Percentiles rank a stretch among this genome's conserved stretches.
Evolutionary conservation across 2,329 filamentous ascomycete species (phyloP).

Genomic region (Chaetomium sp.): DNA sequence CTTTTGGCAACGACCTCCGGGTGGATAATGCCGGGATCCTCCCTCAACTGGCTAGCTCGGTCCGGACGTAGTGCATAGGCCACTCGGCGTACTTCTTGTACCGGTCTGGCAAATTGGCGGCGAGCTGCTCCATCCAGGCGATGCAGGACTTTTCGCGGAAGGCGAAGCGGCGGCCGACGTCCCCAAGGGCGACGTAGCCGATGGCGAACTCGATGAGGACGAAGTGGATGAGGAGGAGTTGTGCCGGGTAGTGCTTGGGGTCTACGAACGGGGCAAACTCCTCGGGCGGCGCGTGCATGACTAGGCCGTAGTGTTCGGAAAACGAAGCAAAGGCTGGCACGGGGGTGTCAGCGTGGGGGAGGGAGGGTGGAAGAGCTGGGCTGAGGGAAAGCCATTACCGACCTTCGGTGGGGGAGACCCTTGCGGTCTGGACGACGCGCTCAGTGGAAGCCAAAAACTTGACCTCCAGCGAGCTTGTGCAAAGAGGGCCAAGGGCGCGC

Average conservation of each 20-base stretch:
- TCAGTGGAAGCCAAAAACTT: constrained; percentile 40
- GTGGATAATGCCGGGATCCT: not conserved
- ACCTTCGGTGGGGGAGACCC: constrained; percentile 39
- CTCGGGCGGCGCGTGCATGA: constrained; percentile 36
- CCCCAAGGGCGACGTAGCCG: constrained; percentile 29
- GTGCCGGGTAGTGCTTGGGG: constrained; percentile 38
- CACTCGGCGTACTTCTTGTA: constrained; percentile 32
- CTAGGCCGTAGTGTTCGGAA: constrained; percentile 37
- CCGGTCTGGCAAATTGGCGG: constrained; percentile 23
- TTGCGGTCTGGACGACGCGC: constrained; percentile 36
- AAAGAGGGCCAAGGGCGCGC: constrained; percentile 38
- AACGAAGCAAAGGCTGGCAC: constrained; percentile 33
- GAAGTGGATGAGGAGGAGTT: constrained; percentile 45
- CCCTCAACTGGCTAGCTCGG: not conserved
- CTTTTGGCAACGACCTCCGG: not conserved
- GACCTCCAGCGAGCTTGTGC: constrained; percentile 39
- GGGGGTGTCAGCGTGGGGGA: not conserved
- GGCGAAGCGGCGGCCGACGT: constrained; percentile 21
- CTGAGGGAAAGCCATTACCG: constrained; percentile 26
- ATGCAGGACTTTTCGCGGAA: constrained; percentile 27
- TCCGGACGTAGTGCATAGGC: constrained; percentile 27
- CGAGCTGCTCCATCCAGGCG: constrained; percentile 31
- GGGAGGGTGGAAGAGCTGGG: no score
- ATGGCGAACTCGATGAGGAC: constrained; percentile 38
- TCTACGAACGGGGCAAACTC: constrained; percentile 42